phyloP scores from a whole-genome alignment of 257 asterid species.

The Cinchona pubescens region DNA sequence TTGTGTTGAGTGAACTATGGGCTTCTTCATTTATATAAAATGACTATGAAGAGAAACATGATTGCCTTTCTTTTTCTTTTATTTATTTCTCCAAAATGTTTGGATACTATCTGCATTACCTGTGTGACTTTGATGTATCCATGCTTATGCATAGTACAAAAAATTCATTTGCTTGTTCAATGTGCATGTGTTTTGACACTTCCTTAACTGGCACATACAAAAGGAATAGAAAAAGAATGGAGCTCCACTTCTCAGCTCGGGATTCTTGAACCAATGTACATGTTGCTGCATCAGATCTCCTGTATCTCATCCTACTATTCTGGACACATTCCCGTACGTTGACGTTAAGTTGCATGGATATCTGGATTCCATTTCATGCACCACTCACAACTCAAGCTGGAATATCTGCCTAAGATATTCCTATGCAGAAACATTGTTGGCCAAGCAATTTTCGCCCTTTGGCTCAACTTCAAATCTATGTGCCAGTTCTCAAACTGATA shows the following conservation, averaged over 20 bases:
- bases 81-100: not conserved
- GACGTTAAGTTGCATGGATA: not conserved
- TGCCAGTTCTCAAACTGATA: not conserved
- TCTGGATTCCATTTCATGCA: not conserved
- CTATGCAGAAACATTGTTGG: not conserved
- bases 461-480: not conserved
- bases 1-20: not conserved
- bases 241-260: not conserved
- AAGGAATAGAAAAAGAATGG: not conserved
- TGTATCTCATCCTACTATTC: too few species aligned
- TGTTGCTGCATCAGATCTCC: not conserved
- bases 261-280: not conserved
- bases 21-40: not conserved
- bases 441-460: not conserved
- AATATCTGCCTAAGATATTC: not conserved
- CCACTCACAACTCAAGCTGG: not conserved
- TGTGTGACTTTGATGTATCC: not conserved
- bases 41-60: too few species aligned
- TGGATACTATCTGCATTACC: not conserved
- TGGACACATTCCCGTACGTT: not conserved
- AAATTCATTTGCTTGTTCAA: too few species aligned
- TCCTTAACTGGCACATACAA: not conserved
- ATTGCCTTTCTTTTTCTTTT: too few species aligned
- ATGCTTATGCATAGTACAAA: not conserved
- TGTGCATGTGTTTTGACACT: too few species aligned